phyloP scores from a whole-genome alignment of 2,329 filamentous ascomycete species.

The Colletotrichum sp. region DNA sequence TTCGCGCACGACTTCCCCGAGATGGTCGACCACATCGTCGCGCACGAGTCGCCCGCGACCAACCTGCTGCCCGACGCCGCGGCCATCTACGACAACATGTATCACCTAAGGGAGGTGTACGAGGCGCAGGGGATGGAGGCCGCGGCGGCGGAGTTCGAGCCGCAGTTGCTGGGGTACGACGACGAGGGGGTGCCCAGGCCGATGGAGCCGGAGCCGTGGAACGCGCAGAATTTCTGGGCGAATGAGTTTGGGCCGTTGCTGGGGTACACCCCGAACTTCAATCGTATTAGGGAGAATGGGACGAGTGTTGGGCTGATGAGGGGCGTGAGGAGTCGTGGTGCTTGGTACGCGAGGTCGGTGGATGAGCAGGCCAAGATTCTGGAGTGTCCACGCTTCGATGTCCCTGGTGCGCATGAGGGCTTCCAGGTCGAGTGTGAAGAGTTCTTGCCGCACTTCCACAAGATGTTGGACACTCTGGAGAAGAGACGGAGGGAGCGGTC shows the following conservation, averaged over 20 bases:
- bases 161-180: constrained; percentile 28
- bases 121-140: constrained; percentile 24
- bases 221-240: constrained; percentile 31
- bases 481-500: not conserved
- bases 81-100: constrained; percentile 26
- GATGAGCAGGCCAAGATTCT: constrained; percentile 32
- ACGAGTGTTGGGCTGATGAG: constrained; percentile 33
- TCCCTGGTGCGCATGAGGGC: constrained; percentile 34
- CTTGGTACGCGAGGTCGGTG: constrained; percentile 30
- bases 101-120: constrained; percentile 25
- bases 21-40: constrained; percentile 31
- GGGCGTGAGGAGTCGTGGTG: constrained; percentile 27
- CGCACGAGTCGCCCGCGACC: constrained; percentile 32
- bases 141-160: constrained; percentile 22
- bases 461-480: constrained; percentile 28
- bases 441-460: constrained; percentile 29
- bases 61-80: constrained; percentile 29
- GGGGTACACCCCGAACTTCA: constrained; percentile 28
- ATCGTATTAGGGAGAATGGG: constrained; percentile 26
- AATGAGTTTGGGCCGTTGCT: constrained; percentile 28
- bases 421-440: constrained; percentile 32
- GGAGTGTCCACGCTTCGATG: constrained; percentile 26
- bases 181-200: constrained; percentile 27
- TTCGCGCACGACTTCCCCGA: constrained; percentile 34
- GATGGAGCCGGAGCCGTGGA: constrained; percentile 23